phyloP scores from a whole-genome alignment of 768 basidiomycete genomes.

The Termitomyces sp. region DNA sequence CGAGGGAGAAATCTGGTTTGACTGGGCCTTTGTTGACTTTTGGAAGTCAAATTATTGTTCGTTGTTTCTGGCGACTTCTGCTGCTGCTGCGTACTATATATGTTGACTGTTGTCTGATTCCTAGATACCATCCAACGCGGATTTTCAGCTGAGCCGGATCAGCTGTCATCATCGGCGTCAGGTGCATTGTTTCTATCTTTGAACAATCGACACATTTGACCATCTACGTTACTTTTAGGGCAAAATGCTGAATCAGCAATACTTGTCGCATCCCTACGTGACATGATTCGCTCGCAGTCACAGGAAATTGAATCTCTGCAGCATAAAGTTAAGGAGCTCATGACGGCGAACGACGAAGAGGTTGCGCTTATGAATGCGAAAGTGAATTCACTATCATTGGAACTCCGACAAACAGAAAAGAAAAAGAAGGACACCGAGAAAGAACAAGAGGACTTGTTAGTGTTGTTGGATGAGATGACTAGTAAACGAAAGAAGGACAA shows the following conservation, averaged over 20 bases:
- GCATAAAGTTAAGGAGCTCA: constrained; percentile 44
- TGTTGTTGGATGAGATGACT: constrained; percentile 87
- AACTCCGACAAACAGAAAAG: constrained; percentile 49
- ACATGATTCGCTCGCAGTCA: constrained; percentile 79
- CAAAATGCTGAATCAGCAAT: constrained; percentile 74
- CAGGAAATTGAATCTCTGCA: constrained; percentile 71
- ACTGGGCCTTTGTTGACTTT: constrained; percentile 97
- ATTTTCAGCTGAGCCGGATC: constrained; percentile 63
- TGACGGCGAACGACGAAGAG: constrained; percentile 29
- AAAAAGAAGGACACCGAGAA: constrained; percentile 84
- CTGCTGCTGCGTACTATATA: neutral
- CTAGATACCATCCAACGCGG: constrained; percentile 75
- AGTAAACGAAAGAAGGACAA: constrained; percentile 86
- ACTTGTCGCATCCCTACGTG: constrained; percentile 78
- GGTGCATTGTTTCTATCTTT: constrained; percentile 16
- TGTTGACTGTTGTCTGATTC: neutral
- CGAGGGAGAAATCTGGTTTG: constrained; percentile 93
- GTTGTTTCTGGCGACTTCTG: constrained; percentile 19
- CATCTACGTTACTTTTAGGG: constrained; percentile 27
- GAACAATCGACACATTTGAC: neutral
- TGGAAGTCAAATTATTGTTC: constrained; percentile 97
- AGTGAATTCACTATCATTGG: constrained; percentile 37
- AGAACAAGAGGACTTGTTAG: constrained; percentile 94
- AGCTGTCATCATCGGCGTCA: constrained; percentile 51
- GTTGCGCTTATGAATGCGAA: constrained; percentile 39